Evolutionary conservation across 805 yeast genomes (phyloP), one percentile per base, ranked within the genome.

Genomic region (Limtongia smithiae): DNA sequence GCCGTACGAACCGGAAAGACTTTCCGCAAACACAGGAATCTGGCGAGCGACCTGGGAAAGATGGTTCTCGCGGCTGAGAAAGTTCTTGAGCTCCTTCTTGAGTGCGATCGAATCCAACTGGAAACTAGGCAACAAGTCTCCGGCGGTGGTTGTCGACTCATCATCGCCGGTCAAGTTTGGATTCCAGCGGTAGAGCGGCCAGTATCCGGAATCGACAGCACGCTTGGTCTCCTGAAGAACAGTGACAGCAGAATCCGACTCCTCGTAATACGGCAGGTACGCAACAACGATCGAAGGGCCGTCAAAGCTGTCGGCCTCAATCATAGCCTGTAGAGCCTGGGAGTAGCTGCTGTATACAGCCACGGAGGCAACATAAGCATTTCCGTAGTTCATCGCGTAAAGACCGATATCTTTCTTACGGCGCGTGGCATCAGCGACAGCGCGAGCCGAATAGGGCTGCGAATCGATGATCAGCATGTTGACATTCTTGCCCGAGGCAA

Each of bases 271-370:
- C 36, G 97, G 97, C 60, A 90, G 73, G 66, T 90, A 89, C 3
- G 96, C 97, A 59, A 91, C 76, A 32, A 91, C 86, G 48, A 91
- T 76, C 1, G 97, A 85, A 3, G 97, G 97, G 51, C 97, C 97
- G 52, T 83, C 72, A 66, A 80, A 91, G 55, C 78, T 77, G 59
- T 86, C 82, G n/a, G 97, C 97, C 69, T 91, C 97, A 47, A 85
- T 73, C 41, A 91, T 71, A 0, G 97, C 89, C 59, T 91, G 87
- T 58, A 91, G 73, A 4, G 90, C 82, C 70, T 91, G 97, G 4
- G 97, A 86, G 71, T 90, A 91, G 1, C 96, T 88, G 1, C 95
- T 79, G 68, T 91, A 91, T 36, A 90, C 82, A 21, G 97, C 97
- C 46, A 89, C 89, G 17, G 96, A 87, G 6, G 97, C 96, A 60